Percentiles rank a stretch among this genome's conserved stretches.
Evolutionary conservation across 2,329 filamentous ascomycete genomes (phyloP).

Genomic region (Myriosclerotinia duriaeana): DNA sequence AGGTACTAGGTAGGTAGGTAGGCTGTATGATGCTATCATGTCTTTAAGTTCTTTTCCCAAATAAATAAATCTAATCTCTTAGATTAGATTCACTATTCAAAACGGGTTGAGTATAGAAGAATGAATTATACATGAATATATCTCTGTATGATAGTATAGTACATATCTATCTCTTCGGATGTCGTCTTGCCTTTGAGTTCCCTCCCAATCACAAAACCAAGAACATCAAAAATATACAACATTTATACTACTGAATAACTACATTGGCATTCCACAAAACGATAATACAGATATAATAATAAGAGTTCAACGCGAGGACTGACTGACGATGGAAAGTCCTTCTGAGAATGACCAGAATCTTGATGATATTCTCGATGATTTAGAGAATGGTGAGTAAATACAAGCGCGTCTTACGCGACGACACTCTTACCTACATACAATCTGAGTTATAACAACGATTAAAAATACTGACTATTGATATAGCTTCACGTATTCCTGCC

Average conservation of each 20-base stretch:
- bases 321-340: constrained; percentile 5
- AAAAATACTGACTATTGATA: constrained; percentile 24
- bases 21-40: background rate
- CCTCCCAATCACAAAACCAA: background rate
- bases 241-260: background rate
- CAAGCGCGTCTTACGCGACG: constrained; percentile 26
- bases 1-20: too few relatives aligned
- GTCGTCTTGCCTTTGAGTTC: background rate
- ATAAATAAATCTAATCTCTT: background rate
- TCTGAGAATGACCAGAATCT: constrained; percentile 15
- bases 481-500: constrained; percentile 60
- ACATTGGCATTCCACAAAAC: background rate
- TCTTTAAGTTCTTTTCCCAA: background rate
- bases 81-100: background rate
- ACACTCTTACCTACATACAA: background rate
- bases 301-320: background rate
- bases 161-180: background rate
- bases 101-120: background rate
- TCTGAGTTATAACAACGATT: background rate
- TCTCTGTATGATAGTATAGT: background rate
- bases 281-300: background rate
- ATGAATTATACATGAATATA: background rate
- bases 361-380: constrained; percentile 33
- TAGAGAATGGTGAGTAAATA: constrained; percentile 34
- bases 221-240: constrained; percentile 5